Base-by-base conservation (phyloP, 1,139 yeast genomes). In the Schwanniomyces etchellsii region DNA sequence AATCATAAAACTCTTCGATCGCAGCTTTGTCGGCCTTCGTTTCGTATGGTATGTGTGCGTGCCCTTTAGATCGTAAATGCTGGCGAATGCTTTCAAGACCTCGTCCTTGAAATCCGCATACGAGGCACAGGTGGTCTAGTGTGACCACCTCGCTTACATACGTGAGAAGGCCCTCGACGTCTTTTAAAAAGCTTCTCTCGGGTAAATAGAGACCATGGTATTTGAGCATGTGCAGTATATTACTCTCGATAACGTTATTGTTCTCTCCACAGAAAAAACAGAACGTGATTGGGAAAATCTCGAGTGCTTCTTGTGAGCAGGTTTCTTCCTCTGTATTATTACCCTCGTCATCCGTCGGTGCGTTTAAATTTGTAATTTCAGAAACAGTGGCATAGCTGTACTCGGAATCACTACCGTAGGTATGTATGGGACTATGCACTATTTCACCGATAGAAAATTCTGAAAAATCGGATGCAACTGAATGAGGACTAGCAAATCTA, bases 361-460 rank as follows among this genome's bases (percentile, higher is more conserved):
- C 27, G 30, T 51, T 57, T 44, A 60, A 28, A 20, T 57, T 64
- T 9, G 70, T 65, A 33, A 50, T 55, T 31, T 64, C 70, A 2
- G 70, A 40, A 2, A 69, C 47, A 29, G 70, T 74, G 14, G 66
- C 57, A 33, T 54, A 57, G 28, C 65, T 67, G 29, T 66, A 51
- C 34, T 74, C 82, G 2, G 78, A 70, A 1, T 64, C 70, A 1
- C 77, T 67, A 30, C 68, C 76, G 5, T 36, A 33, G 15, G 17
- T 24, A 18, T 18, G 17, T 18, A 22, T 21, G 4, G 34, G 29
- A 16, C 23, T 11, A 22, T 31, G 28, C 10, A 26, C 17, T 5
- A 81, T 68, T 7, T 77, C 81, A 10, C 84, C 86, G 16, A 81
- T 57, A 1, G 89, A 78, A 43, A 83, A 73, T 30, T 74, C 70